Percentiles rank a stretch among this genome's conserved stretches.
These are phyloP conservation scores for Coemansia sp. DNA, from an alignment of 192 early-diverging fungal species.

Conservation along the genomic window DNA sequence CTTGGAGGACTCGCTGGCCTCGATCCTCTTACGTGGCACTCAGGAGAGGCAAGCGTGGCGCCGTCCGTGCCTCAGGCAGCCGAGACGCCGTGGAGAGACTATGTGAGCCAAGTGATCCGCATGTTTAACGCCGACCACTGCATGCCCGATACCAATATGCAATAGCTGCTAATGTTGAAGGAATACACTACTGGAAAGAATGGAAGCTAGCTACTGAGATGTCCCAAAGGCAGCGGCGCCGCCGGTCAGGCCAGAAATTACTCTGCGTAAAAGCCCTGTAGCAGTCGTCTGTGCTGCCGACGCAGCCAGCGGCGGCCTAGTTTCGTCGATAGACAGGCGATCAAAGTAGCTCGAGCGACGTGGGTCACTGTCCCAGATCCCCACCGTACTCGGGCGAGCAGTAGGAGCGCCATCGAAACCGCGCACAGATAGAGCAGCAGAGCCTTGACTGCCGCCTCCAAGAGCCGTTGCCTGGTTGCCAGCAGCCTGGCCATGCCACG, in stretches of 20 bases:
- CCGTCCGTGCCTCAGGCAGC: not conserved
- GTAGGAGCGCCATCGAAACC: conserved; percentile 20
- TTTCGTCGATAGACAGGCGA: conserved; percentile 41
- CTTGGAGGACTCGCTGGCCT: conserved; percentile 4
- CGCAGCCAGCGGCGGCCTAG: conserved; percentile 19
- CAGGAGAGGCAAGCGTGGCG: not conserved
- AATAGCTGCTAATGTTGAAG: not conserved
- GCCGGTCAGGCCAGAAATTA: conserved; percentile 45
- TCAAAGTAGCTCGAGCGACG: conserved; percentile 52
- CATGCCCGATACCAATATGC: not conserved
- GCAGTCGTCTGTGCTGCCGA: conserved; percentile 18
- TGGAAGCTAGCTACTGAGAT: conserved; percentile 17
- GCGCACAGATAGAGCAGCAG: conserved; percentile 13
- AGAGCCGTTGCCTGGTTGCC: not conserved
- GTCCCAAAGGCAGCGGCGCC: conserved; percentile 33
- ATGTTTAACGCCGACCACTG: conserved; percentile 26
- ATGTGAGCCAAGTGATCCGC: conserved; percentile 43
- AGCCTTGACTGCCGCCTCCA: conserved; percentile 4
- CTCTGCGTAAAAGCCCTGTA: conserved; percentile 31
- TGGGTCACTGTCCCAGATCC: conserved; percentile 35
- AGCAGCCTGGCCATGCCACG: not conserved
- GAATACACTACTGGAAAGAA: not conserved
- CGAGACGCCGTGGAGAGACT: conserved; percentile 37
- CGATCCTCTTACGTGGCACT: not conserved
- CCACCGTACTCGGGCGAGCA: conserved; percentile 18